phyloP scores from a whole-genome alignment of 345 rosid genomes.

The Rhizophora apiculata region DNA sequence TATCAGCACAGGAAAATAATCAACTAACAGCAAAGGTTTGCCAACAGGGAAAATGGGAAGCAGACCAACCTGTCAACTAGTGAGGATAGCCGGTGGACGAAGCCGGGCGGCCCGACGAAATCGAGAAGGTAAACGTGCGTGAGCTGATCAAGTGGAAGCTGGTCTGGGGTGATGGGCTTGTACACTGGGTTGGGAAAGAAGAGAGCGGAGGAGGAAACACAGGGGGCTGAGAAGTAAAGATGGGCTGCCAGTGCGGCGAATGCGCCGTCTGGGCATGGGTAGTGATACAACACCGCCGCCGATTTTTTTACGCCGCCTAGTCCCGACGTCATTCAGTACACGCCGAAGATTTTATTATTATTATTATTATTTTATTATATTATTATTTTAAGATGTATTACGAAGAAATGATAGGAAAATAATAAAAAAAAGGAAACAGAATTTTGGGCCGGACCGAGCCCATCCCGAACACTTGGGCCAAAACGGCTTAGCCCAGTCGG shows the following conservation, averaged over 20 bases:
- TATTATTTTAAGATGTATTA: no score
- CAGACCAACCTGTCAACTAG: slow-evolving; percentile 34
- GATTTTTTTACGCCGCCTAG: not conserved
- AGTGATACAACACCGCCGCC: slow-evolving; percentile 55
- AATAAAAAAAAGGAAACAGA: no score
- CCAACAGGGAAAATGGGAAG: not conserved
- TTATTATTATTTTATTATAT: no score
- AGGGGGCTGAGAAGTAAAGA: slow-evolving; percentile 50
- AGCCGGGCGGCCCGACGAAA: slow-evolving; percentile 60
- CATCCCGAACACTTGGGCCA: no score
- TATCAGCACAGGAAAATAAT: not conserved
- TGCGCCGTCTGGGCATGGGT: slow-evolving; percentile 79
- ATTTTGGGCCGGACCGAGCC: no score
- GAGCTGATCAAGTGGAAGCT: slow-evolving; percentile 59
- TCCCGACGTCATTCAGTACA: no score
- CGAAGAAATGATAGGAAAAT: no score
- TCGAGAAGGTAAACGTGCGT: slow-evolving; percentile 67
- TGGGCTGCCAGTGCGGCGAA: slow-evolving; percentile 76
- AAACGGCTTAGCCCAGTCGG: no score
- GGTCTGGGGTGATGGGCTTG: slow-evolving; percentile 44
- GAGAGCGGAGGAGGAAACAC: slow-evolving; percentile 21
- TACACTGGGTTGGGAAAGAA: slow-evolving; percentile 74
- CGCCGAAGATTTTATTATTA: no score
- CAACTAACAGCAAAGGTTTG: not conserved
- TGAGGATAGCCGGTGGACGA: slow-evolving; percentile 49